phyloP scores from a whole-genome alignment of 169 alveolate genomes.

The Eimeria sp. region DNA sequence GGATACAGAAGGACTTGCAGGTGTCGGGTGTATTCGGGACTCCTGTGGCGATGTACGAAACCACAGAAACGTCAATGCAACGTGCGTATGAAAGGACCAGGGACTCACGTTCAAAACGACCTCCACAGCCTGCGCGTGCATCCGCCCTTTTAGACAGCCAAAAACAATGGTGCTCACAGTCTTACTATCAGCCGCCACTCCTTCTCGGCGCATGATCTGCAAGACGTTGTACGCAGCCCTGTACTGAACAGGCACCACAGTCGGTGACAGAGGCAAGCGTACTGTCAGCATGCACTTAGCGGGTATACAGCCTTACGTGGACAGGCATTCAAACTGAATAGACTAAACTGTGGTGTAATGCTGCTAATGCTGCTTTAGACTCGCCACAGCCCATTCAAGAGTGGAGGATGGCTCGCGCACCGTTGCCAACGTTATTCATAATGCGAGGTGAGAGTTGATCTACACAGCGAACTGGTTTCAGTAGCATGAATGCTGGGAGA shows the following conservation, averaged over 20 bases:
- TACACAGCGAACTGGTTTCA: background rate
- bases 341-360: background rate
- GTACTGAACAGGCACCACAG: slow-evolving; percentile 71
- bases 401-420: background rate
- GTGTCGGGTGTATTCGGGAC: background rate
- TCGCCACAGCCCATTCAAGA: background rate
- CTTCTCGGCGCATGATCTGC: slow-evolving; percentile 77
- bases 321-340: background rate
- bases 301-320: background rate
- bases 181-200: slow-evolving; percentile 81
- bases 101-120: slow-evolving; percentile 72
- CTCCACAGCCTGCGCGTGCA: slow-evolving; percentile 75
- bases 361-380: background rate
- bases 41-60: background rate
- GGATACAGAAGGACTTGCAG: background rate
- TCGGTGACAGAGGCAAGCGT: background rate
- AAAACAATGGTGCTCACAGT: slow-evolving; percentile 81
- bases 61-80: background rate
- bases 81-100: background rate
- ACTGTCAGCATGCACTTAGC: background rate
- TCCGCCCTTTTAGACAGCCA: slow-evolving; percentile 79
- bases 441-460: background rate
- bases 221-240: slow-evolving; percentile 74
- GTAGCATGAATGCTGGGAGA: background rate
- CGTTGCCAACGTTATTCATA: background rate